Percentiles rank a stretch among this genome's conserved stretches.
phyloP scores from a whole-genome alignment of 148 eudicot species.

The Rhododendron griersonianum region DNA sequence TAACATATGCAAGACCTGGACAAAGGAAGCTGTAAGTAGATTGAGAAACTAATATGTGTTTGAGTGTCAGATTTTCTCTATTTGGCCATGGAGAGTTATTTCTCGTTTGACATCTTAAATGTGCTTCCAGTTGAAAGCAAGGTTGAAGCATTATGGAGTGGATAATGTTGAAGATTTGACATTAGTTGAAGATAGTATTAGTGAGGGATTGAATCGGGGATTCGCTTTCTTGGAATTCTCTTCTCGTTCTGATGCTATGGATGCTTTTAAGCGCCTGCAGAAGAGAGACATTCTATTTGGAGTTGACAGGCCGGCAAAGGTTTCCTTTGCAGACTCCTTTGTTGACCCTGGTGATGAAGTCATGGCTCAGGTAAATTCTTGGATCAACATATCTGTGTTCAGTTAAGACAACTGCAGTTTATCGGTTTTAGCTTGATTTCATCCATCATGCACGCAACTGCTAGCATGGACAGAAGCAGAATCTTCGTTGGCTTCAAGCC shows the following conservation, averaged over 20 bases:
- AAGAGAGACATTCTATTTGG: constrained; percentile 88
- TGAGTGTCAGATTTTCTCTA: constrained; percentile 21
- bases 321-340: constrained; percentile 96
- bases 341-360: constrained; percentile 98
- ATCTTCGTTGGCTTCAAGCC: constrained; percentile 2
- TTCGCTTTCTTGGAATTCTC: constrained; percentile 96
- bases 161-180: constrained; percentile 86
- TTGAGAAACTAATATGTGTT: constrained; percentile 21
- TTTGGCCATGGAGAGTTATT: constrained; percentile 34
- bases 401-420: constrained; percentile 4
- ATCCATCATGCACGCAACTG: not conserved
- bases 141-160: constrained; percentile 79
- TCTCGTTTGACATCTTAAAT: constrained; percentile 36
- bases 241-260: constrained; percentile 93
- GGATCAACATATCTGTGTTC: constrained; percentile 14
- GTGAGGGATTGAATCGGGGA: constrained; percentile 76
- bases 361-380: constrained; percentile 85
- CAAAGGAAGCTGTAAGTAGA: constrained; percentile 93
- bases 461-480: not conserved
- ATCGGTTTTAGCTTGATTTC: not conserved
- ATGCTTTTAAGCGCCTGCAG: constrained; percentile 92
- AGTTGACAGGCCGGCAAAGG: constrained; percentile 92
- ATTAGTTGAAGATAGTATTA: constrained; percentile 86
- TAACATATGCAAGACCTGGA: constrained; percentile 98
- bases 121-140: constrained; percentile 83